Evolutionary conservation across 768 basidiomycete genomes (phyloP), one percentile per base, ranked within the genome.

Genomic region (Phylloporus arenicola): DNA sequence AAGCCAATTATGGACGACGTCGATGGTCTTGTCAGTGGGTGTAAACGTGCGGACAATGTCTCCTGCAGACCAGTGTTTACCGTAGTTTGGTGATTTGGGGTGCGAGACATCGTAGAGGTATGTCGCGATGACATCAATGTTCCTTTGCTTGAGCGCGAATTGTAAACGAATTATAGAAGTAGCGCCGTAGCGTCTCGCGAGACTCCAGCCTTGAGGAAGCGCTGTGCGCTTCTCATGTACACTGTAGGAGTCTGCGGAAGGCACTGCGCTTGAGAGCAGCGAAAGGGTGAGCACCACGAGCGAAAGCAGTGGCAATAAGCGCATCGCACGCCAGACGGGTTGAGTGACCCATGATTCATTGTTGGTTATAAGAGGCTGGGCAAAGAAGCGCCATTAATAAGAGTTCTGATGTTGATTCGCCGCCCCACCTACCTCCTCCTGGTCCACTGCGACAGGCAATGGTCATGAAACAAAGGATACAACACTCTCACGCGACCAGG

Each of bases 201-300:
- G 58, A 6, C 58, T 54, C 77, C 77, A 80, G 5, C 60, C 62
- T 0, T 44, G 2, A 3, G 75, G 74, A 3, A 64, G 55, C 12
- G 39, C 54, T 14, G 61, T 62, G 48, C 74, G 74, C 39, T 63
- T 70, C 58, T 76, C 76, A 50, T 76, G 75, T 27, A 74, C 44
- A 46, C 61, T 62, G 54, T 67, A 60, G 24, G 56, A 47, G 27
- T 50, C 52, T 47, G 40, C 30, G 12, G 42, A 42, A 25, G 62
- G 47, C 22, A 34, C 43, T 17, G 61, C 62, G 6, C 60, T 45
- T 1, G 62, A 51, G 37, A 58, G 40, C 2, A 62, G 31, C 7
- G 40, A 48, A 16, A 66, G 33, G 33, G 33, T 16, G 39, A 65
- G 22, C 13, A 3, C 14, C 10, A 53, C 38, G 3, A 60, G 37